Base-by-base conservation (phyloP, 164 flowering plant genomes). In the Macadamia integrifolia region DNA sequence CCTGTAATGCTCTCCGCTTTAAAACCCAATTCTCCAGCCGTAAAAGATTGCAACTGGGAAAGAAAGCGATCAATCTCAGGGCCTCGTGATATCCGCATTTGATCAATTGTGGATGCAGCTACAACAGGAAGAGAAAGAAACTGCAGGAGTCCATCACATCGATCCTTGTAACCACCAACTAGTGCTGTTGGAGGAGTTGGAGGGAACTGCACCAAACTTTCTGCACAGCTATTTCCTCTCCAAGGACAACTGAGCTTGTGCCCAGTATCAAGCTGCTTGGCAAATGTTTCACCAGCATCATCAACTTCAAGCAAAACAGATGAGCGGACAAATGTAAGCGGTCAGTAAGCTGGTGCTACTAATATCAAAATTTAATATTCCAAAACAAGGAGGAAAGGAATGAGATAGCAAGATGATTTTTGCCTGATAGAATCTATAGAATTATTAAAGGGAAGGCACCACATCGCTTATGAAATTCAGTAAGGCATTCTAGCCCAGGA, bases 161-260 rank as follows among this genome's bases (percentile, higher is more conserved):
- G 84, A 77, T 95, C 99, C 80, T 88, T 95, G 67, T 81, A 95
- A 58, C 98, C 99, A 29, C 92, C 99, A 79, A 92, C 77, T 48
- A 95, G 81, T 49, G 98, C 97, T 60, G 99, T 85, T 68, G 85
- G 93, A 55, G 97, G 99, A 72, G 97, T 80, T 58, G 99, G 99
- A 77, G 98, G 98, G 71, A 95, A 95, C 82, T 92, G 99, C 66
- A 90, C 98, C 79, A 95, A 80, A 76, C 99, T 90, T 78, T 92
- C 97, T 14, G 97, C 89, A 76, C 99, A 95, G 84, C 84, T 85
- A 75, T 88, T 95, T 80, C 97, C 99, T 74, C 81, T 82, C 99
- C 99, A 95, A 61, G 94, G 88, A 76, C 99, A 95, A 31, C 66
- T 75, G 64, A 68, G 75, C 71, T 78, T 83, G 74, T 95, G 99